phyloP scores from a whole-genome alignment of 106 monocot species.

The Apostasia shenzhenica region DNA sequence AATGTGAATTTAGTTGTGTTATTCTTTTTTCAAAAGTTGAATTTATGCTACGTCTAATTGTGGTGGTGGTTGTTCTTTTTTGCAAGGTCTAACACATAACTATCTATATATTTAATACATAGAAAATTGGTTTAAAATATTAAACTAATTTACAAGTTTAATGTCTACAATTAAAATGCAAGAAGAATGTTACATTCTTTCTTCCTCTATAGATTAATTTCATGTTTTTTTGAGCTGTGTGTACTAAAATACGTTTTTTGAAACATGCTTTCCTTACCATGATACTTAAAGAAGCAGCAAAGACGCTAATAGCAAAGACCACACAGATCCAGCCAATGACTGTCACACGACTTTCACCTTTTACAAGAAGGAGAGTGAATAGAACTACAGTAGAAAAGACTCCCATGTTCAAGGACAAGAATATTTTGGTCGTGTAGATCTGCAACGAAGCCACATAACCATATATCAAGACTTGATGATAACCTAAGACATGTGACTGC shows the following conservation, averaged over 20 bases:
- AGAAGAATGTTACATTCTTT: not conserved
- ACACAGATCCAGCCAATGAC: conserved; percentile 56
- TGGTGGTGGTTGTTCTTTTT: too few species aligned
- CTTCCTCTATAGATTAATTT: not conserved
- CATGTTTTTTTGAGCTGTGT: not conserved
- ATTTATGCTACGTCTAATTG: too few species aligned
- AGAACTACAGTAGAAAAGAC: conserved; percentile 31
- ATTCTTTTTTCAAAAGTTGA: too few species aligned
- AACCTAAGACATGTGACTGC: not conserved
- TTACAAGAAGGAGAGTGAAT: conserved; percentile 23
- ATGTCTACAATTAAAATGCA: too few species aligned
- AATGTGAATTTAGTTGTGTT: too few species aligned
- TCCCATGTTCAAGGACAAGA: conserved; percentile 38
- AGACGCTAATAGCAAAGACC: conserved; percentile 47
- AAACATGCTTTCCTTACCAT: conserved; percentile 23
- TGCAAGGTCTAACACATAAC: too few species aligned
- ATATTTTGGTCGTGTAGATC: conserved; percentile 26
- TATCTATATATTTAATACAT: too few species aligned
- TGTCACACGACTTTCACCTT: conserved; percentile 12
- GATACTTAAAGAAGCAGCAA: conserved; percentile 54
- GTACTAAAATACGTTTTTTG: not conserved
- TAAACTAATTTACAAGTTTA: too few species aligned
- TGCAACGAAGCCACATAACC: not conserved
- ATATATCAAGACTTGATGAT: not conserved
- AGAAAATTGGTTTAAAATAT: too few species aligned